Base-by-base conservation (phyloP, 345 rosid genomes). In the Combretum micranthum region DNA sequence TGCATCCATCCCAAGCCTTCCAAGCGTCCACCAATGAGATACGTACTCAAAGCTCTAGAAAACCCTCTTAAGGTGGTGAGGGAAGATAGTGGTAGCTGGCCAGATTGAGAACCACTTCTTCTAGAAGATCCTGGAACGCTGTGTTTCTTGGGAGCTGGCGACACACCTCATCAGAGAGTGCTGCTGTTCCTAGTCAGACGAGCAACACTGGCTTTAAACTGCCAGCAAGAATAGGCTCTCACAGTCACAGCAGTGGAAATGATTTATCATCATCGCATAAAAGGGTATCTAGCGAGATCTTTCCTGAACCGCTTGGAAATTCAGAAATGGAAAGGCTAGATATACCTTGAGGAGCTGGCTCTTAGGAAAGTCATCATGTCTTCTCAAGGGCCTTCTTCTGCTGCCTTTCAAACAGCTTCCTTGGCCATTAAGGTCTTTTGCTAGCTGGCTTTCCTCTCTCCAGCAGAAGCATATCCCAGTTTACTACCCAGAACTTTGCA, bases 21-120 rank as follows among this genome's bases (percentile, higher is more conserved):
- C 0, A 84, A 77, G 61, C 74, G 99, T 19, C 99, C 96, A 2
- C 76, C 74, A 0, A 89, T 89, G 91, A 89, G 82, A 79, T 82
- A 93, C 50, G 71, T 93, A 56, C 86, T 93, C 13, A 85, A 77
- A 73, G 99, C 99, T 1, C 61, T 93, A 56, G 99, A 93, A 70
- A 93, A 93, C 67, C 97, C 97, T 14, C 59, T 87, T 59, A 93
- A 85, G 71, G 94, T 93, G 26, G 96, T 87, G 50, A 82, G 99
- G 44, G 83, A 73, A 52, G 96, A 87, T 45, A 76, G 77, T 61
- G 63, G 75, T 17, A 72, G 77, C 59, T 87, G 0, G 87, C 71
- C 13, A 83, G 86, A 71, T 88, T 92, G 32, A 76, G 86, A 59
- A 77, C 84, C 17, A 70, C 73, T 8, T 88, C 97, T 12, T 89